These are phyloP conservation scores for Amylocystis lapponica DNA, from an alignment of 768 basidiomycete species.

Conservation along the genomic window DNA sequence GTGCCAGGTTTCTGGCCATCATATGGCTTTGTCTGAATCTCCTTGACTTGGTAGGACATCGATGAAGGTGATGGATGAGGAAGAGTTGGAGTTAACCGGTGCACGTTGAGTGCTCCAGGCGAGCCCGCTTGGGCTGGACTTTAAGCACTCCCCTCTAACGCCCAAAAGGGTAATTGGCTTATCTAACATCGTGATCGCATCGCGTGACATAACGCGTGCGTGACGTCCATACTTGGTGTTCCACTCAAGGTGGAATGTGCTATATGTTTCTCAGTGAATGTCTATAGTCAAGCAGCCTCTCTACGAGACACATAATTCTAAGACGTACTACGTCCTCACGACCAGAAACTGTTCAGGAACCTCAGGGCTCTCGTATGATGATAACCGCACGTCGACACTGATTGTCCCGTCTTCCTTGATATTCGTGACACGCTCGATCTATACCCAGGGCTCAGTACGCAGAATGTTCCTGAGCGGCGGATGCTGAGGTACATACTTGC, in stretches of 20 bases:
- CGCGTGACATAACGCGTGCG: too few relatives aligned
- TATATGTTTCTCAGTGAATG: too few relatives aligned
- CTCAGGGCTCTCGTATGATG: constrained; percentile 56
- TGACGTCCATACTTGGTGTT: too few relatives aligned
- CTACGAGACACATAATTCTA: too few relatives aligned
- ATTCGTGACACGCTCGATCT: constrained; percentile 43
- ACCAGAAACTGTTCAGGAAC: constrained; percentile 73
- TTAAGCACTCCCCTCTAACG: too few relatives aligned
- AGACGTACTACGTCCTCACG: constrained; percentile 52
- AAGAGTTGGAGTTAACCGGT: too few relatives aligned
- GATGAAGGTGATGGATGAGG: constrained; percentile 4
- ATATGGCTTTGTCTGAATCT: constrained; percentile 77
- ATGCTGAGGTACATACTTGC: constrained; percentile 42
- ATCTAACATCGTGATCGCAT: too few relatives aligned
- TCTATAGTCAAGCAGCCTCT: too few relatives aligned
- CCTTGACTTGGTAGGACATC: constrained; percentile 49
- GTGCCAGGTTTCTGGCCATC: constrained; percentile 98
- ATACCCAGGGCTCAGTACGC: neutral
- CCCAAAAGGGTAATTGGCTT: too few relatives aligned
- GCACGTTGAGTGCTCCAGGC: too few relatives aligned
- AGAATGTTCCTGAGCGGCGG: neutral
- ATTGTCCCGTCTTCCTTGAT: constrained; percentile 35
- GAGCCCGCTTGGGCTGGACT: too few relatives aligned
- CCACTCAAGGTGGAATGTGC: too few relatives aligned
- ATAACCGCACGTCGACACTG: constrained; percentile 32